Evolutionary conservation across 129 eudicot species (phyloP).

Genomic region (Artemisia tridentata): DNA sequence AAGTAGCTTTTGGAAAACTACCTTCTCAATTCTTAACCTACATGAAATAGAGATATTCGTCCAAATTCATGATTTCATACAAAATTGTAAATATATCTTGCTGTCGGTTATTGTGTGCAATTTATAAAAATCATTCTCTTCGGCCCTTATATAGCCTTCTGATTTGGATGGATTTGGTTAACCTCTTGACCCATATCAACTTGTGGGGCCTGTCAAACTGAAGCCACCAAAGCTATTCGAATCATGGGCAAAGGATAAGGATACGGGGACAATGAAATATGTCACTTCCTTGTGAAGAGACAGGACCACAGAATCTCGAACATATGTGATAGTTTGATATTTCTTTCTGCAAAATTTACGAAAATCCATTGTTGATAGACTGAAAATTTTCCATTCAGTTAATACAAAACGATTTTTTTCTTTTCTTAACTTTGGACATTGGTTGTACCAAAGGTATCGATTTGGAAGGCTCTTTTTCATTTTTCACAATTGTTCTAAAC

Average conservation of each 20-base stretch:
- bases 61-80: constrained; percentile 42
- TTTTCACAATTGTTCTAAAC: too few relatives aligned
- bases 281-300: constrained; percentile 14
- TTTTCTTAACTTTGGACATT: too few relatives aligned
- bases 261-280: constrained; percentile 18
- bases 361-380: not conserved
- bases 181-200: not conserved
- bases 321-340: constrained; percentile 17
- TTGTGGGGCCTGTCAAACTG: not conserved
- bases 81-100: constrained; percentile 47
- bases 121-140: constrained; percentile 12
- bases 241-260: constrained; percentile 7
- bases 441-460: too few relatives aligned
- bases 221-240: constrained; percentile 19
- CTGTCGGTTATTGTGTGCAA: constrained; percentile 26
- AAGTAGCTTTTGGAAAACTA: constrained; percentile 84
- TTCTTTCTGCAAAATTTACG: not conserved
- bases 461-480: too few relatives aligned
- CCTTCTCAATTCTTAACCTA: constrained; percentile 86
- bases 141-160: constrained; percentile 11
- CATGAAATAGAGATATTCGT: constrained; percentile 60
- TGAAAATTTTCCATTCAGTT: not conserved
- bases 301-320: constrained; percentile 8
- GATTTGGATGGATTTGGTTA: constrained; percentile 21
- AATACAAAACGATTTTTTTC: not conserved